Evolutionary conservation across 768 basidiomycete species (phyloP), one percentile per base, ranked within the genome.

Genomic region (Lactarius hengduanensis): DNA sequence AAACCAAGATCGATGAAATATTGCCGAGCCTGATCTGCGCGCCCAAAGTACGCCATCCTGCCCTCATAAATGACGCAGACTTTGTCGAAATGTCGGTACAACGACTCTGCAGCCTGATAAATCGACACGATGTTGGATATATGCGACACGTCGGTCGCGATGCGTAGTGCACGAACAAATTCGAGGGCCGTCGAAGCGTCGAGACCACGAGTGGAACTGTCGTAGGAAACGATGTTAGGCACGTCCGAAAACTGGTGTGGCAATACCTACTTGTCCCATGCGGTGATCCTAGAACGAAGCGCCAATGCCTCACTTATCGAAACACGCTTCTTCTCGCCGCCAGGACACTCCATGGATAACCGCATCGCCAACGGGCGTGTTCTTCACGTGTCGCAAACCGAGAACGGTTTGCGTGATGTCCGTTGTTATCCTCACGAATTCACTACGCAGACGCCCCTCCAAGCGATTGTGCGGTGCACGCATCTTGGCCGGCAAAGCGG

Each of bases 141-240:
- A 16, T 15, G 50, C 26, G 26, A 4, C 26, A 92, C 77, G 72
- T 96, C 93, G 20, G 94, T 94, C 81, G 92, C 86, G 41, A 92
- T 79, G 20, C 93, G 83, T 61, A 96, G 77, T 50, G 87, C 86
- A 76, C 86, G 91, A 63, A 84, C 85, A 71, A 92, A 96, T 73
- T 96, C 94, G 57, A 94, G 80, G 2, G 94, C 94, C 8, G 94
- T 96, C 2, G 91, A 92, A 0, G 93, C 91, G 69, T 93, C 91
- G 59, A 92, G 78, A 20, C 92, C 91, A 58, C 89, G 81, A 3
- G 92, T 94, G 0, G 88, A 88, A 75, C 90, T 93, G 74, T 94
- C 91, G 88, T 91, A 93, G 69, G 26, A 15, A 53, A 26, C 6
- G 47, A 53, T 53, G 6, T 53, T 9, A 15, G 13, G 4, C 50